Evolutionary conservation across 164 flowering plant genomes (phyloP), one percentile per base, ranked within the genome.

Genomic region (Protea cynaroides): DNA sequence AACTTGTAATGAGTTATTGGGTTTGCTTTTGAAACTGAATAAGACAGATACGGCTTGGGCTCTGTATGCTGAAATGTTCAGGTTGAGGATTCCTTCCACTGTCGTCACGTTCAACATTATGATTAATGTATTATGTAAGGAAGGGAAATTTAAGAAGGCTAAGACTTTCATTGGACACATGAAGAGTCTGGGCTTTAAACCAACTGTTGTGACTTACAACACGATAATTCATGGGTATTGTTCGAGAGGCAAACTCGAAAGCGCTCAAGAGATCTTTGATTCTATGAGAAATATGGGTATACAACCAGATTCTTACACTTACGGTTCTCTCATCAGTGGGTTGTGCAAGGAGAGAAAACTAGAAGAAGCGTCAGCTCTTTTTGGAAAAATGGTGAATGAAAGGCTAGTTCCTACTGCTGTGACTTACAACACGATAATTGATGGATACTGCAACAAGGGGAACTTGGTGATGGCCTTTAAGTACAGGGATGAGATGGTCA

Each of bases 131-230:
- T 64, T 89, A 78, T 87, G 91, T 44, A 85, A 80, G 71, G 92
- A 92, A 80, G 98, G 96, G 76, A 86, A 92, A 72, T 40, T 88
- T 77, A 88, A 89, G 63, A 89, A 80, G 76, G 96, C 96, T 0
- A 83, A 79, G 71, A 84, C 77, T 58, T 83, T 92, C 59, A 46
- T 85, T 9, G 77, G 67, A 2, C 37, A 64, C 52, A 92, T 92
- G 98, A 88, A 83, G 75, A 65, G 58, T 56, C 61, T 75, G 53
- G 93, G 92, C 23, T 66, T 89, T 62, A 83, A 77, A 72, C 93
- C 96, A 14, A 83, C 73, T 71, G 78, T 81, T 63, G 84, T 87
- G 14, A 84, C 90, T 0, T 92, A 82, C 55, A 92, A 92, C 63
- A 87, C 96, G 0, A n/a, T 92, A 10, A 75, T 92, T 72, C 80